Base-by-base conservation (phyloP, 148 eudicot species). In the Amaranthus hypochondriacus region DNA sequence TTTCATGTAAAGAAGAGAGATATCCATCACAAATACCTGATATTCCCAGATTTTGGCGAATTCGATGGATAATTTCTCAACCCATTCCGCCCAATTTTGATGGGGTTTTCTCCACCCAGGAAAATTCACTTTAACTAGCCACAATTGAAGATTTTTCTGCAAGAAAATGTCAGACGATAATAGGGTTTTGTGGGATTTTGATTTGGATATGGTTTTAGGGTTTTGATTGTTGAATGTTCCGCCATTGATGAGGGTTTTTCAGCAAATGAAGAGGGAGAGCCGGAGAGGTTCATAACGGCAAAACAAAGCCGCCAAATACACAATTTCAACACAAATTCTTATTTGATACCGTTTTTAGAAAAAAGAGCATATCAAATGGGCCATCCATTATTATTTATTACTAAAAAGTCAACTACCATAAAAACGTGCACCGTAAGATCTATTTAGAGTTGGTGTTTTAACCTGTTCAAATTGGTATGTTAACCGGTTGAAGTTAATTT, bases 11-110 rank as follows among this genome's bases (percentile, higher is more conserved):
- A 2, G 86, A 81, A 52, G 59, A 52, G 54, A 86, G 71, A 11
- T 83, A 66, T 8, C 79, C 84, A n/a, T 83, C 84, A 66, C 68
- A 57, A 62, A 83, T 86, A 43, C 85, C 87, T 5, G 76, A 48
- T n/a, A 48, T 9, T 57, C 56, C 87, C 87, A 84, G 5, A 59
- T 18, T 54, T 53, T 15, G 4, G 76, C 69, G 51, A 70, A 62
- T 67, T 73, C 79, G 1, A 47, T 8, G 0, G 64, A 21, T 21
- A 82, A 52, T 57, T 53, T 73, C 8, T 79, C 77, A 9, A 79
- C 70, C 87, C 85, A 82, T 42, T 76, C 39, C 21, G 47, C 8
- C 83, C 87, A 84, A 63, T 54, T 59, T 9, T 51, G 67, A 18
- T 60, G 79, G 9, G 79, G 79, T n/a, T 54, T 71, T 11, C 48